These are phyloP conservation scores for Hippophae gyantsensis DNA, from an alignment of 306 rosid species.

Conservation along the genomic window DNA sequence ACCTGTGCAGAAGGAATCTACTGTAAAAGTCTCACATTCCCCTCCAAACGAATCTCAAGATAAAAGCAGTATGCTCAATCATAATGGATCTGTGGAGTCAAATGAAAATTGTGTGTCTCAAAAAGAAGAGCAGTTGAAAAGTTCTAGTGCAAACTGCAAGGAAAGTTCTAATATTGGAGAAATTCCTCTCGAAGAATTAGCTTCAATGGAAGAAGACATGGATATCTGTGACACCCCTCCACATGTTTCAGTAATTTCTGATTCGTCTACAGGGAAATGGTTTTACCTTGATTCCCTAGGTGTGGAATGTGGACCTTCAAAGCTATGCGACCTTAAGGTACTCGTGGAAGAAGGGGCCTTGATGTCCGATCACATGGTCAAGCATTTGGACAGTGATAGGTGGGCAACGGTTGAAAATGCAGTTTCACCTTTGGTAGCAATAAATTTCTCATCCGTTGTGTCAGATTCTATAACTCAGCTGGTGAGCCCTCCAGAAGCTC, in stretches of 20 bases:
- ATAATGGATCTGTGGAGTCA: slow-evolving; percentile 35
- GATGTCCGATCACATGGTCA: slow-evolving; percentile 82
- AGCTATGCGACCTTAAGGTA: slow-evolving; percentile 59
- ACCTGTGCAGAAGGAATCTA: slow-evolving; percentile 39
- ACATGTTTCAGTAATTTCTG: slow-evolving; percentile 60
- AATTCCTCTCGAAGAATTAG: slow-evolving; percentile 61
- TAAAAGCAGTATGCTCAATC: slow-evolving; percentile 30
- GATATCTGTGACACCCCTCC: slow-evolving; percentile 99
- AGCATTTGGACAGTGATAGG: slow-evolving; percentile 83
- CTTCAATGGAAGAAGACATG: slow-evolving; percentile 99
- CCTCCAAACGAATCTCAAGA: slow-evolving; percentile 51
- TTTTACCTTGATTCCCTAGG: slow-evolving; percentile 83
- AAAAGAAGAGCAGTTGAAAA: slow-evolving; percentile 46
- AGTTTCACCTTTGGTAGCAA: slow-evolving; percentile 59
- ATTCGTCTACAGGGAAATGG: slow-evolving; percentile 76
- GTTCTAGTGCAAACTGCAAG: slow-evolving; percentile 39
- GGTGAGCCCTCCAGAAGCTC: slow-evolving; percentile 94
- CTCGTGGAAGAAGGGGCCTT: slow-evolving; percentile 84
- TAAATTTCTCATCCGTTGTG: slow-evolving; percentile 55
- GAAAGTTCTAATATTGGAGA: slow-evolving; percentile 38
- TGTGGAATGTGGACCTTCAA: slow-evolving; percentile 74
- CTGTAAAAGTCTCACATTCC: slow-evolving; percentile 27
- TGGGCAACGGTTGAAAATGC: slow-evolving; percentile 98
- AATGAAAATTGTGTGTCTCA: slow-evolving; percentile 26
- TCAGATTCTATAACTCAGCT: slow-evolving; percentile 66